Base-by-base conservation (phyloP, 495 filamentous ascomycete genomes). In the Daldinia vernicosa region DNA sequence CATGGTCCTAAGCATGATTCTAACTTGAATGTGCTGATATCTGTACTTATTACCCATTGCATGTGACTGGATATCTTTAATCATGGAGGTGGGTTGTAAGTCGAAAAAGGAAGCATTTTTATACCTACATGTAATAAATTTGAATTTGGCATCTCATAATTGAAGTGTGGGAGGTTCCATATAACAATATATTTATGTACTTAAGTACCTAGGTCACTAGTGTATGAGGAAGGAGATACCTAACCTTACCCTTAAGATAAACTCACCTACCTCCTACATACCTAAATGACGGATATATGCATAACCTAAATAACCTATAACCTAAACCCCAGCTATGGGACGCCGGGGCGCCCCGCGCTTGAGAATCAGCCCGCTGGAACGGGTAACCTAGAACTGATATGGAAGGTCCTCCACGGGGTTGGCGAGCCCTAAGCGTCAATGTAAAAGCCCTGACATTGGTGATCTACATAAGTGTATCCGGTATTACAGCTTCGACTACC, bases 271-370 rank as follows among this genome's bases (percentile, higher is more conserved):
- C 24, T 11, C 28, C 2, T 19, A 55, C 24, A 4, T 40, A 30
- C 24, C 24, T 11, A 63, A 27, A 14, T 53, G 28, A 60, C 52
- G 66, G 61, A 73, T 69, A 69, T 33, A 66, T 69, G 60, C 66
- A 73, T 73, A 66, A 39, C 60, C 60, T 69, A 69, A 73, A n/a
- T n/a, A n/a, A n/a, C n/a, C n/a, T n/a, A n/a, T n/a, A n/a, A n/a
- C n/a, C n/a, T n/a, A n/a, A 69, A 62, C 70, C 70, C 70, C 66
- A 73, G 70, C 54, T 32, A 61, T 32, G 17, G 60, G 35, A 33
- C 58, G 17, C 60, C 66, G 70, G 70, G 57, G 66, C 70, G 66
- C 70, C 65, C 60, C 70, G 70, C 66, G 60, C 62, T 52, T 62
- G 24, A 53, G 33, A 33, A 30, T 60, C 64, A 64, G 57, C 70